phyloP scores from a whole-genome alignment of 164 flowering plant genomes.

The Paratinospora sagittata region DNA sequence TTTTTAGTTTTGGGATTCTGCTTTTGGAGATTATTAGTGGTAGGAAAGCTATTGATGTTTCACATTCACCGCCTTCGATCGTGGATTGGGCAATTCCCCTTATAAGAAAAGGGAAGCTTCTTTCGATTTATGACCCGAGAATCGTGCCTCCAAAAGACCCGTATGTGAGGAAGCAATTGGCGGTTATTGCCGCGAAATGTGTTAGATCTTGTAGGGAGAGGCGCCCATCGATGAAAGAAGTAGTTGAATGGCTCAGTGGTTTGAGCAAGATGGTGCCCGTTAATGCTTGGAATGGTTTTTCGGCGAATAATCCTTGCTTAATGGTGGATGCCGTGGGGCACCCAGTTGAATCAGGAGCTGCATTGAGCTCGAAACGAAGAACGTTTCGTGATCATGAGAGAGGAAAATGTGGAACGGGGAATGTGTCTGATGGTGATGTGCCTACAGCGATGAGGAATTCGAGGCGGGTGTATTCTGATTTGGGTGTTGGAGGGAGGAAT shows the following conservation, averaged over 20 bases:
- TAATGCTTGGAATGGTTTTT: constrained; percentile 65
- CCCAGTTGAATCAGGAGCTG: constrained; percentile 45
- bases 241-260: constrained; percentile 51
- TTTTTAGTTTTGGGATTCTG: constrained; percentile 90
- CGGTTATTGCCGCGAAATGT: constrained; percentile 68
- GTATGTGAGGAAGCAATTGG: constrained; percentile 59
- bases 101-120: constrained; percentile 64
- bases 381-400: too few relatives aligned
- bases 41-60: constrained; percentile 84
- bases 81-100: constrained; percentile 96
- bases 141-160: constrained; percentile 62
- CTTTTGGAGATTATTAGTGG: constrained; percentile 88
- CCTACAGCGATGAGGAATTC: constrained; percentile 27
- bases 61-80: constrained; percentile 75
- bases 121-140: constrained; percentile 59
- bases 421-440: constrained; percentile 22
- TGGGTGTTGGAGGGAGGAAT: constrained; percentile 39
- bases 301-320: constrained; percentile 56
- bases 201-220: constrained; percentile 79
- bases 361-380: constrained; percentile 22
- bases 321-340: constrained; percentile 68
- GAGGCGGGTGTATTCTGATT: constrained; percentile 64
- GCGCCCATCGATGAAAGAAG: constrained; percentile 74
- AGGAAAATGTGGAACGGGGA: too few relatives aligned
- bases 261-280: constrained; percentile 51